A percentile compares a stretch with the other conserved stretches of the same genome.
phyloP scores from a whole-genome alignment of 306 rosid genomes.

The Nissolia schottii region DNA sequence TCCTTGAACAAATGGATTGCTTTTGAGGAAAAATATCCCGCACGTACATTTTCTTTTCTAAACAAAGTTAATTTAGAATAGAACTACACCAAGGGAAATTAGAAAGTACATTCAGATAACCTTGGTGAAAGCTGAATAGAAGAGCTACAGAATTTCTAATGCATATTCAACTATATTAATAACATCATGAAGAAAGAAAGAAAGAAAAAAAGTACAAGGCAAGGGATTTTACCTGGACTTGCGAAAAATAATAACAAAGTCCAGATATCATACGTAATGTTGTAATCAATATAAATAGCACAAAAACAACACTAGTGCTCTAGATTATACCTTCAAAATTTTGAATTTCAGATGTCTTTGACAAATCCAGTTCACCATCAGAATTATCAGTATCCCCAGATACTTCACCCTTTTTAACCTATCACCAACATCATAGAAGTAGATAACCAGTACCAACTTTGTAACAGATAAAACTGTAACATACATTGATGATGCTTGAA shows the following conservation, averaged over 20 bases:
- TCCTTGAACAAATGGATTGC: neutral
- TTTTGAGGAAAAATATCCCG: neutral
- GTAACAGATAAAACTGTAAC: neutral
- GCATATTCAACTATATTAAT: neutral
- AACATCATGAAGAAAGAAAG: neutral
- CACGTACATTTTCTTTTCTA: neutral
- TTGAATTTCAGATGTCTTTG: conserved; percentile 37
- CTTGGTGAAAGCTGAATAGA: neutral
- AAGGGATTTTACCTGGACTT: neutral
- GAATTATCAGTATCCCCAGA: conserved; percentile 27
- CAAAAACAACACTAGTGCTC: neutral
- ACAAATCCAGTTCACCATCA: conserved; percentile 38
- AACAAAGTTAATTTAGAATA: neutral
- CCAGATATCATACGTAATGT: neutral
- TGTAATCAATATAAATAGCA: neutral
- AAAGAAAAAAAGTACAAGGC: neutral
- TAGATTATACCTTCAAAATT: conserved; percentile 42
- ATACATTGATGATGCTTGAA: neutral
- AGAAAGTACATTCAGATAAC: neutral
- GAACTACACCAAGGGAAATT: neutral
- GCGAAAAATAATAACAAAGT: neutral
- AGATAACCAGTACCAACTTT: conserved; percentile 11
- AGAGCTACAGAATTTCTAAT: neutral
- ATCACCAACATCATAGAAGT: conserved; percentile 23
- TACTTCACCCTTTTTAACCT: conserved; percentile 67